Evolutionary conservation across 2,329 filamentous ascomycete genomes (phyloP).

Genomic region (Alternaria gaisen): DNA sequence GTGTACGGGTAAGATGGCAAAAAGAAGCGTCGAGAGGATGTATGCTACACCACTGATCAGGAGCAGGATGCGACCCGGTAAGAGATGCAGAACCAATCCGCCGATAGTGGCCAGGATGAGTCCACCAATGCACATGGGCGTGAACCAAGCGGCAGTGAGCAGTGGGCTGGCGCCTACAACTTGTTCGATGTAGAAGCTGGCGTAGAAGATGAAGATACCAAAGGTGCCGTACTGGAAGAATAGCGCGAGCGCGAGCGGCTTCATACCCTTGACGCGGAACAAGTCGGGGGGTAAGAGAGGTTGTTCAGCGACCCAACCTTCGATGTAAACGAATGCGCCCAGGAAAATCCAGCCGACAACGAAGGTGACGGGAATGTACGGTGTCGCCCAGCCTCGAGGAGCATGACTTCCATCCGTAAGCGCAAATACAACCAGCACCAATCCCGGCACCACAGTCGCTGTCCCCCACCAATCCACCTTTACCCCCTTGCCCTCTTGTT

Average conservation of each 20-base stretch:
- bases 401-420: slow-evolving; percentile 78
- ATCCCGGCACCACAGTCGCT: slow-evolving; percentile 56
- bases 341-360: slow-evolving; percentile 70
- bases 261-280: slow-evolving; percentile 75
- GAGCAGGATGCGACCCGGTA: slow-evolving; percentile 46
- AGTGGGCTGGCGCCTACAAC: slow-evolving; percentile 42
- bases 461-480: slow-evolving; percentile 53
- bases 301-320: slow-evolving; percentile 73
- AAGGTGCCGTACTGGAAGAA: slow-evolving; percentile 58
- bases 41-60: slow-evolving; percentile 44
- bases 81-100: slow-evolving; percentile 47
- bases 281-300: slow-evolving; percentile 76
- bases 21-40: slow-evolving; percentile 44
- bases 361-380: slow-evolving; percentile 74
- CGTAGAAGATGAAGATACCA: slow-evolving; percentile 51
- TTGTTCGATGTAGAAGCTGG: slow-evolving; percentile 49
- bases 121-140: slow-evolving; percentile 49
- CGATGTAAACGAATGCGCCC: slow-evolving; percentile 70
- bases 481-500: slow-evolving; percentile 15
- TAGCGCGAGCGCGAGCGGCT: slow-evolving; percentile 42
- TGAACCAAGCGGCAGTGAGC: slow-evolving; percentile 47
- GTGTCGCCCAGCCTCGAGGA: slow-evolving; percentile 73
- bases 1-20: slow-evolving; percentile 44
- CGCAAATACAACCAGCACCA: slow-evolving; percentile 76
- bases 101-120: slow-evolving; percentile 46